Evolutionary conservation across 768 basidiomycete genomes (phyloP), one percentile per base, ranked within the genome.

Genomic region (Hericium alpestre): DNA sequence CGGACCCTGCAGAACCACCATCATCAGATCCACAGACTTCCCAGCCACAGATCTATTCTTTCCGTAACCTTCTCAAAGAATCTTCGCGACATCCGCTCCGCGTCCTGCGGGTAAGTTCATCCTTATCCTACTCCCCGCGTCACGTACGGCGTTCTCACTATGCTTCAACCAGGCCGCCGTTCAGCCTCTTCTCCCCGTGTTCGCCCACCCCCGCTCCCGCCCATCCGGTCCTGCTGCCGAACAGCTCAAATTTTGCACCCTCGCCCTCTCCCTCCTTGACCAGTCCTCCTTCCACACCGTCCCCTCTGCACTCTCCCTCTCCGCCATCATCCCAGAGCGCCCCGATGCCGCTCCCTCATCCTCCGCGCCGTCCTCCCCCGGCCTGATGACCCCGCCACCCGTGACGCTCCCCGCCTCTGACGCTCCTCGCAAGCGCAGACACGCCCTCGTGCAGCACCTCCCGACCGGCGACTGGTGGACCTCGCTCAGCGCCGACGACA

Each of bases 381-480:
- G 32, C 32, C 32, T 7, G 32, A 32, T 10, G 4, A 69, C 68
- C 47, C 58, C 65, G 23, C 63, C 66, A 22, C 68, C 56, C 64
- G 62, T 72, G 62, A 57, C 70, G 48, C 60, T 70, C 59, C 62
- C 71, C 59, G 49, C 64, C 10, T 53, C 58, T 8, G 40, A 56
- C 38, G 56, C 51, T 23, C 54, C 32, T 49, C 64, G 59, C 54
- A 72, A 69, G 48, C 80, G 77, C 54, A 80, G 76, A 64, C 90
- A 85, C 69, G 89, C 90, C 3, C 79, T 93, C 49, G 76, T 91
- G 61, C 90, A 93, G 64, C 84, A 82, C 58, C 74, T 93, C 7
- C 87, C 90, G 0, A 78, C 75, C 1, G 88, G 83, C 40, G 84
- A 86, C 58, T 90, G 82, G 74, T 93, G 88, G 84, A 78, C 87